A percentile compares a stretch with the other conserved stretches of the same genome.
These are phyloP conservation scores for Eucalyptus curtisii DNA, from an alignment of 345 rosid species.

Conservation along the genomic window DNA sequence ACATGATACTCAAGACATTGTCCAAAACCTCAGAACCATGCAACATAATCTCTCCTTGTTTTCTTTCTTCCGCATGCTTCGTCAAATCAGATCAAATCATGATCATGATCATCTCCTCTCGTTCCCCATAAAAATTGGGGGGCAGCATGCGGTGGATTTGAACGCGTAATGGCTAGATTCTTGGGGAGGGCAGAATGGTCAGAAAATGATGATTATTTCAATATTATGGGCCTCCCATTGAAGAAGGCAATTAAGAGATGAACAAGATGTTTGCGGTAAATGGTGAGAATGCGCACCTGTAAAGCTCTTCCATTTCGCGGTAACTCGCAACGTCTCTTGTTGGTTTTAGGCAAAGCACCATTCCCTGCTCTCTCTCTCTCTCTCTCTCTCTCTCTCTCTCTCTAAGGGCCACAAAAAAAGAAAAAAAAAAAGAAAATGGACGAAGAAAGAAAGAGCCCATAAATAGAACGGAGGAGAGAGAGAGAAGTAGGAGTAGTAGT, in stretches of 20 bases:
- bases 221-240: neutral
- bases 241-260: neutral
- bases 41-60: neutral
- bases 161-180: neutral
- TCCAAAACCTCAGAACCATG: neutral
- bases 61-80: neutral
- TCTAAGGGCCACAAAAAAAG: neutral
- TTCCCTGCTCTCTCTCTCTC: constrained; percentile 8
- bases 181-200: neutral
- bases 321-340: constrained; percentile 29
- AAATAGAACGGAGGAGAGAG: neutral
- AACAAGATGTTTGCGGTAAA: constrained; percentile 8
- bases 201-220: neutral
- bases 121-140: neutral
- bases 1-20: neutral
- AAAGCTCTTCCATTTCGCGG: constrained; percentile 35
- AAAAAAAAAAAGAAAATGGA: neutral
- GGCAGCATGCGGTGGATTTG: neutral
- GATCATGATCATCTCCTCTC: neutral
- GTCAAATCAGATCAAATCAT: neutral
- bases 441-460: neutral
- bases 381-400: constrained; percentile 2
- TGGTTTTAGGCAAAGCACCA: constrained; percentile 17
- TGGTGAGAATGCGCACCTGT: constrained; percentile 47
- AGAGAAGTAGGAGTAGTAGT: neutral